These are phyloP conservation scores for Kuraishia capsulata DNA, from an alignment of 805 yeast genomes.

Conservation along the genomic window DNA sequence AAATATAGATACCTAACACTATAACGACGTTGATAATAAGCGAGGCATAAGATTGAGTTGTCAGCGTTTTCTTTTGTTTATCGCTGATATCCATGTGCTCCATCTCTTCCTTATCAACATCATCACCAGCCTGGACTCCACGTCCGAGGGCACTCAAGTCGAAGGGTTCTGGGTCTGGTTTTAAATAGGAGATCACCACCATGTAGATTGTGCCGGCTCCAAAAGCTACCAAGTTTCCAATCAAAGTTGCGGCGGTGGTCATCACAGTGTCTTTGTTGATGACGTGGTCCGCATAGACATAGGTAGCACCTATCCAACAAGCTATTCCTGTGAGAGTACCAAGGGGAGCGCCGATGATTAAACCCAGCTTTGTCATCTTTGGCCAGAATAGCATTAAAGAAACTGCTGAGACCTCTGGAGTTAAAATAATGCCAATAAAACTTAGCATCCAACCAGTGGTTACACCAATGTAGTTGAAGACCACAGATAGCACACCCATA, in stretches of 20 bases:
- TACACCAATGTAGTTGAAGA: conserved; percentile 31
- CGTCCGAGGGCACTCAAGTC: conserved; percentile 12
- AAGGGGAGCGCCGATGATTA: conserved; percentile 34
- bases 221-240: conserved; percentile 20
- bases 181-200: conserved; percentile 11
- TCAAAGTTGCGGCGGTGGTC: conserved; percentile 7
- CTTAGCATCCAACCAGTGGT: conserved; percentile 30
- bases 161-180: conserved; percentile 16
- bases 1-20: conserved; percentile 16
- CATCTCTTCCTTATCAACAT: conserved; percentile 23
- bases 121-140: conserved; percentile 23
- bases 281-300: conserved; percentile 12
- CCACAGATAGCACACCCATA: conserved; percentile 26
- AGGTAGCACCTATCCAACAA: conserved; percentile 26
- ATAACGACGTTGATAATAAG: conserved; percentile 24
- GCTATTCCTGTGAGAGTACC: conserved; percentile 46
- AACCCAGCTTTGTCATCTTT: conserved; percentile 14
- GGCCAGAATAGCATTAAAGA: conserved; percentile 22
- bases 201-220: conserved; percentile 17
- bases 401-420: conserved; percentile 16
- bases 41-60: conserved; percentile 30
- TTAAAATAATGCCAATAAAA: conserved; percentile 28
- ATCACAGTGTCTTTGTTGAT: conserved; percentile 15
- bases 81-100: conserved; percentile 14
- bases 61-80: conserved; percentile 14